Percentiles rank a stretch among this genome's conserved stretches.
phyloP scores from a whole-genome alignment of 768 basidiomycete species.

The Pholiota conissans region DNA sequence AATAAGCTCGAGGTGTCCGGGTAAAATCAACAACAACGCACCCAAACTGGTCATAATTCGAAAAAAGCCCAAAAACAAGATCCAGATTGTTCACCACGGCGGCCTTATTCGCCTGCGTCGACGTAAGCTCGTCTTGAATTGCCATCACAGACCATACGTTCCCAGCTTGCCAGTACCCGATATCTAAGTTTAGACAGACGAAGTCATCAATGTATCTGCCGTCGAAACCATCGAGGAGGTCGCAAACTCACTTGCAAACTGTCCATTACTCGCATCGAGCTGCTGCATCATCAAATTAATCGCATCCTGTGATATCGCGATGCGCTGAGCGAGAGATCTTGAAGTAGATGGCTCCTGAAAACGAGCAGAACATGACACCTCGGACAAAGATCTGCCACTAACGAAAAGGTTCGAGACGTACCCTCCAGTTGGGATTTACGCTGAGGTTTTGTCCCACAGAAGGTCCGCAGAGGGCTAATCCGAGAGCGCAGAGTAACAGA shows the following conservation, averaged over 20 bases:
- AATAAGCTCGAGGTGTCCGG: neutral
- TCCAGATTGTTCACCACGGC: slow-evolving; percentile 40
- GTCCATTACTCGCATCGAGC: slow-evolving; percentile 23
- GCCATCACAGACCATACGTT: slow-evolving; percentile 54
- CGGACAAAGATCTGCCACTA: neutral
- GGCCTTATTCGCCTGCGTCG: slow-evolving; percentile 36
- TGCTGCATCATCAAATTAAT: slow-evolving; percentile 41
- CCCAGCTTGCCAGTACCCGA: slow-evolving; percentile 54
- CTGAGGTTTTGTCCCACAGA: slow-evolving; percentile 37
- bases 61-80: slow-evolving; percentile 35
- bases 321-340: slow-evolving; percentile 35
- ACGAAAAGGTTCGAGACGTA: slow-evolving; percentile 19
- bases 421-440: slow-evolving; percentile 44
- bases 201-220: neutral
- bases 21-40: slow-evolving; percentile 18
- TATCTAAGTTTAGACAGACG: slow-evolving; percentile 27
- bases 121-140: slow-evolving; percentile 42
- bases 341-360: slow-evolving; percentile 42
- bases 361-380: neutral
- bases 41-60: slow-evolving; percentile 45
- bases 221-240: neutral
- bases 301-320: slow-evolving; percentile 41
- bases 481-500: neutral
- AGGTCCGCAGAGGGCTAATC: slow-evolving; percentile 8
- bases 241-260: slow-evolving; percentile 10